Base-by-base conservation (phyloP, 352 stramenopile species). In the Globisporangium camurandrum region DNA sequence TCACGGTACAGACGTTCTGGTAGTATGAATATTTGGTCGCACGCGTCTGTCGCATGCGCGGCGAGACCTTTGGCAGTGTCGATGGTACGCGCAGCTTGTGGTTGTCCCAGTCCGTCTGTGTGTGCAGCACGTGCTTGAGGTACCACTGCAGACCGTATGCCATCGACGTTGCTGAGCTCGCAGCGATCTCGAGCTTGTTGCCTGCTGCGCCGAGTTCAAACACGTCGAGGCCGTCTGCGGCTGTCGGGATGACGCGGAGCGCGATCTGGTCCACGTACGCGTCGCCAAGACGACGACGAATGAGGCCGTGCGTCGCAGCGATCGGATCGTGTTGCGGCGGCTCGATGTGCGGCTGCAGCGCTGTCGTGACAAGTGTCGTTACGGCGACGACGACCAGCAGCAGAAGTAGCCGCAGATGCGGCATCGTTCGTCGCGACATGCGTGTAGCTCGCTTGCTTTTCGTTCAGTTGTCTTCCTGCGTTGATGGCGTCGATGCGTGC, bases 1-100 rank as follows among this genome's bases (percentile, higher is more conserved):
- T 93, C 50, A 89, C 84, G 0, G 86, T 96, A 63, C 87, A 96
- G 27, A 96, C 86, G 59, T 97, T 97, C 56, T 93, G 84, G 56
- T 95, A 92, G 69, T 97, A 96, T 28, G 79, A 81, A 60, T 89
- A 95, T 54, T 84, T 82, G 54, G 78, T 38, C 37, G 51, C 72
- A 36, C 82, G 75, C 62, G 86, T 69, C 39, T 86, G 63, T 17
- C 61, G 69, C 19, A 74, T 59, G 0, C 30, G 31, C 10, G 54
- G 40, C 2, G 69, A 46, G 4, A 83, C 64, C 9, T 54, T 67
- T 2, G 75, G 75, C n/a, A 91, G 64, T 14, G 65, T 56, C 7
- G 61, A 42, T 1, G 80, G 77, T 0, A 91, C 55, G n/a, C 75
- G 66, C 24, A 88, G 64, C 49, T 66, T 64, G 59, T 91, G 76